Percentiles rank a stretch among this genome's conserved stretches.
Conservation (phyloP, 1,139 yeast genomes). For the Debaryomycetaceae sp. region DNA sequence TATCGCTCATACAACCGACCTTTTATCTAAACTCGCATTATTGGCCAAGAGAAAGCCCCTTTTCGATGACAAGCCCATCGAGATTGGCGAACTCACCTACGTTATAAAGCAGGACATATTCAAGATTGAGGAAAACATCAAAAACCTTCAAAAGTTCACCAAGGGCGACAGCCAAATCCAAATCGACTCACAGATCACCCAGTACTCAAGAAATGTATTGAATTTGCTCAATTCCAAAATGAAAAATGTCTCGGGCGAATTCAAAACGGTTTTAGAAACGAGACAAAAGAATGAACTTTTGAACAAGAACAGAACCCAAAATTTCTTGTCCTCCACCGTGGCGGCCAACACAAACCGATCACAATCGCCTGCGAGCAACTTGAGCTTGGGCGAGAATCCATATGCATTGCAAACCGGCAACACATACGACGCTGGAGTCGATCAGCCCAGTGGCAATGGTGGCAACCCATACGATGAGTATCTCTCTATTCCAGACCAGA, state of each 20-base stretch:
- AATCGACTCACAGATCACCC: constrained; percentile 55
- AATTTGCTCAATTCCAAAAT: constrained; percentile 82
- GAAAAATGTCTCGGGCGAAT: constrained; percentile 88
- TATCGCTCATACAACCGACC: constrained; percentile 81
- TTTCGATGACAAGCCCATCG: constrained; percentile 91
- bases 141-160: constrained; percentile 55
- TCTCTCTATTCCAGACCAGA: constrained; percentile 67
- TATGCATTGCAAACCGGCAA: no score
- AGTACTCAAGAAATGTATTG: constrained; percentile 82
- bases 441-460: constrained; percentile 5
- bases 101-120: constrained; percentile 92
- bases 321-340: constrained; percentile 58
- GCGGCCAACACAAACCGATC: constrained; percentile 14
- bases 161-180: constrained; percentile 45
- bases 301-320: constrained; percentile 78
- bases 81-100: constrained; percentile 86
- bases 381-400: constrained; percentile 8
- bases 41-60: constrained; percentile 89
- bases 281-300: constrained; percentile 83
- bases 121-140: constrained; percentile 73
- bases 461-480: constrained; percentile 29
- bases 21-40: constrained; percentile 74
- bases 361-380: constrained; percentile 6
- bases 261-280: constrained; percentile 79
- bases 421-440: constrained; percentile 8